Percentiles rank a stretch among this genome's conserved stretches.
These are phyloP conservation scores for Citrullus mucosospermus DNA, from an alignment of 306 rosid species.

Conservation along the genomic window DNA sequence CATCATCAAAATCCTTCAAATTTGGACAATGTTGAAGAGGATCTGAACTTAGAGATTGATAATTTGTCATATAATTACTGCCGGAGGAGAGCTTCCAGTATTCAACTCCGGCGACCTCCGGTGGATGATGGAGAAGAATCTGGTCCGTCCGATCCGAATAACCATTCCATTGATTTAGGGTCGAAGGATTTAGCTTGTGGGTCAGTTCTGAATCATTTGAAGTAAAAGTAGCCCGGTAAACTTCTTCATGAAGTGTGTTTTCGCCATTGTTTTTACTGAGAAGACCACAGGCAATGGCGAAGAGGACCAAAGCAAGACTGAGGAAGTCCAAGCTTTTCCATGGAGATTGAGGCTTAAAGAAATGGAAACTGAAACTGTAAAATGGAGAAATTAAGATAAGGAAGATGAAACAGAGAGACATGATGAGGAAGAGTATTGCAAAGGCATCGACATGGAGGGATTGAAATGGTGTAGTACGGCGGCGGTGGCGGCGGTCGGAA, in stretches of 20 bases:
- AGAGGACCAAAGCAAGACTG: constrained; percentile 57
- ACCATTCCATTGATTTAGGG: constrained; percentile 38
- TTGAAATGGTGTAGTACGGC: constrained; percentile 28
- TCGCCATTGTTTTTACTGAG: constrained; percentile 33
- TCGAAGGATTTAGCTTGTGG: constrained; percentile 25
- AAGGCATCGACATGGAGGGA: constrained; percentile 33
- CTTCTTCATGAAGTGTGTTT: constrained; percentile 21
- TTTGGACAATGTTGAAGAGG: constrained; percentile 16
- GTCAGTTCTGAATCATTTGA: background rate
- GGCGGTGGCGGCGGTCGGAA: constrained; percentile 10
- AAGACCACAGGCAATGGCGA: constrained; percentile 76
- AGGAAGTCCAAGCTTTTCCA: constrained; percentile 72
- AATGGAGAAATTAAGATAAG: constrained; percentile 35
- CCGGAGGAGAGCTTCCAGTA: constrained; percentile 46
- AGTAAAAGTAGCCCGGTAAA: background rate
- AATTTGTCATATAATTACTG: constrained; percentile 25
- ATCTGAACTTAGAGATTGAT: constrained; percentile 16
- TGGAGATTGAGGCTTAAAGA: constrained; percentile 51
- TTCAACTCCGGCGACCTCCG: constrained; percentile 32
- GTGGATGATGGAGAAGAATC: constrained; percentile 54
- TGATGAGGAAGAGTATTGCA: constrained; percentile 24
- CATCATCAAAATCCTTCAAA: constrained; percentile 14
- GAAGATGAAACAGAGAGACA: constrained; percentile 32
- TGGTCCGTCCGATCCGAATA: constrained; percentile 53
- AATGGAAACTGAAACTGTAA: constrained; percentile 26